phyloP scores from a whole-genome alignment of 108 stramenopile species.

The Pseudonitzschia multistriata region DNA sequence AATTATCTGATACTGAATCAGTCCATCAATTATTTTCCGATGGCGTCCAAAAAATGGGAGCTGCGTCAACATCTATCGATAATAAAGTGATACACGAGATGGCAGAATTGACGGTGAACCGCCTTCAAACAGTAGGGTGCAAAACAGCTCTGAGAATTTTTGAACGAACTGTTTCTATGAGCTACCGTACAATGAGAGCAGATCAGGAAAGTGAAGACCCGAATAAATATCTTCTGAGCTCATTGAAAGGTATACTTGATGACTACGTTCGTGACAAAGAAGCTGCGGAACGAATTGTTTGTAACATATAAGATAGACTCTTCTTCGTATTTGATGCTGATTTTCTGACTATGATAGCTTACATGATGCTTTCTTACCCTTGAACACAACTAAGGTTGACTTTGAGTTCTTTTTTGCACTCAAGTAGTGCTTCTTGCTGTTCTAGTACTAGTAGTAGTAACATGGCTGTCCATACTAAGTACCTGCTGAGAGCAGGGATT shows the following conservation, averaged over 20 bases:
- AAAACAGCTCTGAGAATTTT: conserved; percentile 65
- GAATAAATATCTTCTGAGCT: neutral
- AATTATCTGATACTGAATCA: conserved; percentile 40
- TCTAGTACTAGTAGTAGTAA: too few relatives aligned
- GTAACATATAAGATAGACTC: conserved; percentile 2
- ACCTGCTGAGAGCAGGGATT: too few relatives aligned
- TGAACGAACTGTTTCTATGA: conserved; percentile 58
- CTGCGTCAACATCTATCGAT: conserved; percentile 27
- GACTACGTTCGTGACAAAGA: conserved; percentile 12
- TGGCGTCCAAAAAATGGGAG: conserved; percentile 29
- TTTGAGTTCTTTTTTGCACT: too few relatives aligned
- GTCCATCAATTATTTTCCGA: conserved; percentile 52
- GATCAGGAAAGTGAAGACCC: neutral
- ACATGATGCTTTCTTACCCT: too few relatives aligned
- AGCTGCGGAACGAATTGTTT: conserved; percentile 11
- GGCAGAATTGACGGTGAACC: conserved; percentile 43
- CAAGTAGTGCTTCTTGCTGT: too few relatives aligned
- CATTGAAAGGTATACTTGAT: conserved; percentile 11
- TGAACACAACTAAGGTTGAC: too few relatives aligned
- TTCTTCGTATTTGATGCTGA: too few relatives aligned
- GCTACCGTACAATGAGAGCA: conserved; percentile 1
- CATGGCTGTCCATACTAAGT: too few relatives aligned
- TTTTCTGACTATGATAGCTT: too few relatives aligned
- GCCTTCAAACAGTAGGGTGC: conserved; percentile 56
- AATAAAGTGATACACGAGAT: conserved; percentile 15